Evolutionary conservation across 257 asterid genomes (phyloP).

Genomic region (Nicotiana knightiana): DNA sequence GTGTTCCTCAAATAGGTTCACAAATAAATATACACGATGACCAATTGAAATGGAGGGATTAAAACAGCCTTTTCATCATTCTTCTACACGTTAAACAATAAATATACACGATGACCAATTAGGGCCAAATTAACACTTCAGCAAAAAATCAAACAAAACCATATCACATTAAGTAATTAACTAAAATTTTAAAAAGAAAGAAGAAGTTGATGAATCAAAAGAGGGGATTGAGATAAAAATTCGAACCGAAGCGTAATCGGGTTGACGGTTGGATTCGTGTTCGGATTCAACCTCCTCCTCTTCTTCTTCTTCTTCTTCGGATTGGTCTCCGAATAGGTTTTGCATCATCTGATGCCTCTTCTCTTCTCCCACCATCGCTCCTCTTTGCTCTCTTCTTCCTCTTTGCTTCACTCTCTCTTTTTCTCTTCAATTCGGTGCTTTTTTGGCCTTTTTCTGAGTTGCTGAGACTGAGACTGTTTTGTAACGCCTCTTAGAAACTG

Average conservation of each 20-base stretch:
- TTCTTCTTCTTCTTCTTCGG: constrained; percentile 85
- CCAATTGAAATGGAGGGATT: not conserved
- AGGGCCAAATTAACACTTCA: not conserved
- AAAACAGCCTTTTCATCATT: not conserved
- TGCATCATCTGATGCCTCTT: constrained; percentile 99
- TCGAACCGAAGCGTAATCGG: constrained; percentile 71
- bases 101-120: not conserved
- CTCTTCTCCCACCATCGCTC: constrained; percentile 82
- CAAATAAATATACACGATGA: too few relatives aligned
- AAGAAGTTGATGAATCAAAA: not conserved
- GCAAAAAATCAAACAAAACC: not conserved
- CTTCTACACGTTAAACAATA: not conserved
- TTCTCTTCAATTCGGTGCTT: constrained; percentile 1
- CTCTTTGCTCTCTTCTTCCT: not conserved
- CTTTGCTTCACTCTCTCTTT: not conserved
- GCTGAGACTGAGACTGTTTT: not conserved
- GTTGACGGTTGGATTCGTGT: constrained; percentile 91
- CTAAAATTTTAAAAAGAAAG: not conserved
- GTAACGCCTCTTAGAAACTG: constrained; percentile 6
- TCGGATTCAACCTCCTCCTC: constrained; percentile 93
- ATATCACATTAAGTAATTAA: not conserved
- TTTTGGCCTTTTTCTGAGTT: not conserved
- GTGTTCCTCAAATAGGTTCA: too few relatives aligned
- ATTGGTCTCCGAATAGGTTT: constrained; percentile 94
- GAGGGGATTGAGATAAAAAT: not conserved